Conservation (phyloP, 768 basidiomycete species). For the Trametes punicea region DNA sequence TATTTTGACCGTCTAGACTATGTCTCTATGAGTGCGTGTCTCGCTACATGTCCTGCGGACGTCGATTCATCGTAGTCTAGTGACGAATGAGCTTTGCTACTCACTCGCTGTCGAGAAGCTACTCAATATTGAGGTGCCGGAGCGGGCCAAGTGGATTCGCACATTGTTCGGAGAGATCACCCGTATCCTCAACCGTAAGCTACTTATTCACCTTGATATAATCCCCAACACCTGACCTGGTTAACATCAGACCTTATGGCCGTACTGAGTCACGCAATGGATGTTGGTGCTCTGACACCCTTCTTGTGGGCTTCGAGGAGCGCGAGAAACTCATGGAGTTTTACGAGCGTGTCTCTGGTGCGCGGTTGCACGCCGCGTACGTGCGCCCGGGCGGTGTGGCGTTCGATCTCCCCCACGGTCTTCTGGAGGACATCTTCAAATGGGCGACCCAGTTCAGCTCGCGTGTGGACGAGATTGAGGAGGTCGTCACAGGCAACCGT, state of each 20-base stretch:
- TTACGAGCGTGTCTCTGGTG: constrained; percentile 98
- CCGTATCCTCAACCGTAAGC: constrained; percentile 86
- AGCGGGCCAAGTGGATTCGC: constrained; percentile 97
- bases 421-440: constrained; percentile 97
- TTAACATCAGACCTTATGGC: constrained; percentile 82
- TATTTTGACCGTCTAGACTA: constrained; percentile 99
- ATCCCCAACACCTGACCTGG: background rate
- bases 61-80: constrained; percentile 38
- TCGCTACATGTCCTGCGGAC: background rate
- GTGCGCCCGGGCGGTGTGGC: constrained; percentile 97
- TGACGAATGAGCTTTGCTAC: constrained; percentile 99
- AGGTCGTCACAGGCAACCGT: constrained; percentile 95
- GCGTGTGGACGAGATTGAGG: constrained; percentile 95
- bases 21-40: constrained; percentile 92
- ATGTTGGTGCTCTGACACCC: constrained; percentile 96
- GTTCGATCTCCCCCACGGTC: constrained; percentile 95
- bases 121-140: constrained; percentile 94
- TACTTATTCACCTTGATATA: background rate
- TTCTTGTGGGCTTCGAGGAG: constrained; percentile 99
- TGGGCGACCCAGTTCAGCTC: constrained; percentile 95
- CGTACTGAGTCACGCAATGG: constrained; percentile 91
- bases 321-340: constrained; percentile 99
- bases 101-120: constrained; percentile 97
- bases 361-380: constrained; percentile 96
- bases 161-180: constrained; percentile 97